These are phyloP conservation scores for Ganoderma multipileum DNA, from an alignment of 1,284 basidiomycete genomes.

Conservation along the genomic window DNA sequence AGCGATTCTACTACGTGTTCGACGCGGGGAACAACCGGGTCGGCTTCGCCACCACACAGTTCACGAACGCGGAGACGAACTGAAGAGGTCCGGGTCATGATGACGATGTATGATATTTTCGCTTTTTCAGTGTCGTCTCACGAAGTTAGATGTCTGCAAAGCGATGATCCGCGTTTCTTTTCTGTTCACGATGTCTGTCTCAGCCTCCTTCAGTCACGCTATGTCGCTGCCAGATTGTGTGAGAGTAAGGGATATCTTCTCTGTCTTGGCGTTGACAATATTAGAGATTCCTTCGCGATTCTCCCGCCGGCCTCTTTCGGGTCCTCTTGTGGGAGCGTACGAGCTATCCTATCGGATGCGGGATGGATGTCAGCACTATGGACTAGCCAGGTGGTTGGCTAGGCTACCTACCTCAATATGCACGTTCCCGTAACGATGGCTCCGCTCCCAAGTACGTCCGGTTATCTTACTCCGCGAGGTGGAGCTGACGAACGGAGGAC, in stretches of 20 bases:
- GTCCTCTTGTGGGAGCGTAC: constrained; percentile 2
- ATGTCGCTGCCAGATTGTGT: background rate
- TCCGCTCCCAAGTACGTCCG: background rate
- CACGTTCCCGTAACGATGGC: background rate
- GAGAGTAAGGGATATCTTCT: background rate
- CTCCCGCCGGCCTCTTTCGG: background rate
- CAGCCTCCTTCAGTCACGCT: background rate
- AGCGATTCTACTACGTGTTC: constrained; percentile 73
- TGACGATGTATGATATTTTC: too few relatives aligned
- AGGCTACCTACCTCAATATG: background rate
- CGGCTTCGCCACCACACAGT: constrained; percentile 52
- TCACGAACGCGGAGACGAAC: constrained; percentile 49
- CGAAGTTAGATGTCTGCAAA: background rate
- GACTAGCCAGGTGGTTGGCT: background rate
- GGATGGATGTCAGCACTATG: background rate
- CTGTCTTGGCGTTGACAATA: background rate
- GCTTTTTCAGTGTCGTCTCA: background rate
- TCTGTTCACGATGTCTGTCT: background rate
- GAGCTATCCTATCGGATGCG: background rate
- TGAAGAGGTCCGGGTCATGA: constrained; percentile 24
- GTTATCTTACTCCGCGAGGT: background rate
- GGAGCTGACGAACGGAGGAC: background rate
- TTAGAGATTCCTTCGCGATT: background rate
- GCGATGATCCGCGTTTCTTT: background rate
- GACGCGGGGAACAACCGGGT: constrained; percentile 58